Evolutionary conservation across 495 filamentous ascomycete species (phyloP), one percentile per base, ranked within the genome.

Genomic region (Podospora pseudopauciseta): DNA sequence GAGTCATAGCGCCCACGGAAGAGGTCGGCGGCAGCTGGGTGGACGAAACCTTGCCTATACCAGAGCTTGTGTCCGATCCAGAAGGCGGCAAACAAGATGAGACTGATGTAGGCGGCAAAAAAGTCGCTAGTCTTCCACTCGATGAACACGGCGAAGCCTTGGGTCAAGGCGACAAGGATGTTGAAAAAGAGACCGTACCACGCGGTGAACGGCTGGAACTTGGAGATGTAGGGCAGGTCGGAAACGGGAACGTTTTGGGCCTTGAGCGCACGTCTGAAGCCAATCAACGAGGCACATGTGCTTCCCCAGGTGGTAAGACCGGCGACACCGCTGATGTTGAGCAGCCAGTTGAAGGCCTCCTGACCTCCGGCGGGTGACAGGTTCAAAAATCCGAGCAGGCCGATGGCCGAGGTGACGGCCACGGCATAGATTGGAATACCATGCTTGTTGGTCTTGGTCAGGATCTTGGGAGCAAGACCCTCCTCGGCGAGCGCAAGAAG

Each of bases 91-190:
- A 88, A 90, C 26, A 90, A 70, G 57, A 90, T 88, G 55, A 90
- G 70, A 67, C 85, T 87, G 63, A 89, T 79, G 66, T 90, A 90
- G 7, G 83, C 80, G 15, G 85, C 84, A 65, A 90, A 89, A 70
- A 90, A 90, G 23, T 80, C 75, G 72, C 79, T 77, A 11, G 83
- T 81, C 65, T 76, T 75, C 86, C 90, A 92, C 64, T 74, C 72
- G 58, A 92, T 87, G 76, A 89, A 92, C 3, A 83, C 78, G 4
- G 85, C 89, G 75, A 92, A 92, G 5, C 89, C 89, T 75, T 91
- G 88, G 4, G 89, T 90, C 16, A 92, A 54, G 61, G 86, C 85
- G 70, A 91, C 88, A 57, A 91, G 74, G 26, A 85, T 67, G 79
- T 84, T 88, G 80, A 90, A 90, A 69, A 87, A 84, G 32, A 91